These are phyloP conservation scores for Ephemerocybe angulata DNA, from an alignment of 768 basidiomycete genomes.

Conservation along the genomic window DNA sequence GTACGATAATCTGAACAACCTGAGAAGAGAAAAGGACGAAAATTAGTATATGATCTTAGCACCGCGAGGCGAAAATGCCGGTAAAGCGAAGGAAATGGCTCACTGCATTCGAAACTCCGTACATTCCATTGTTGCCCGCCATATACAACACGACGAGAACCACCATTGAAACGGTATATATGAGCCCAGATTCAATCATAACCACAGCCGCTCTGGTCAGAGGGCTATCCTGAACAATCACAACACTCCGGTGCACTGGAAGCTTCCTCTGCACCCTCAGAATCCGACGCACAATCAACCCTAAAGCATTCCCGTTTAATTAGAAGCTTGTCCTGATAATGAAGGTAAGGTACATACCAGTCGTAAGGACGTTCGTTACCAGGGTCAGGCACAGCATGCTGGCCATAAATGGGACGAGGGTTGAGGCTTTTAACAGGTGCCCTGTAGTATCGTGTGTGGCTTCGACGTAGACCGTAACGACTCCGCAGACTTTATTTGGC, in stretches of 20 bases:
- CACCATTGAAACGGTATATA: constrained; percentile 34
- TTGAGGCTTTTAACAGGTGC: constrained; percentile 23
- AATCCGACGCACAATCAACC: constrained; percentile 35
- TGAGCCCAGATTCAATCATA: constrained; percentile 37
- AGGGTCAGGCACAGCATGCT: constrained; percentile 35
- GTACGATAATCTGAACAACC: constrained; percentile 41
- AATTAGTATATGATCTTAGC: background rate
- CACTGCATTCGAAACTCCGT: constrained; percentile 37
- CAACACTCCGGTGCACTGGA: constrained; percentile 19
- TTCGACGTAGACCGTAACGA: constrained; percentile 30
- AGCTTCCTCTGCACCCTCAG: constrained; percentile 30
- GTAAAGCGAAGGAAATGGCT: constrained; percentile 13
- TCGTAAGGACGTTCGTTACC: constrained; percentile 33
- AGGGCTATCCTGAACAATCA: constrained; percentile 19
- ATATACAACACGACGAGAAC: constrained; percentile 34
- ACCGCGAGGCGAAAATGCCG: background rate
- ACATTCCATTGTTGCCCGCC: constrained; percentile 32
- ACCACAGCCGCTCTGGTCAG: constrained; percentile 27
- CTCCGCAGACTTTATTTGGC: constrained; percentile 30
- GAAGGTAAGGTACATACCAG: constrained; percentile 25
- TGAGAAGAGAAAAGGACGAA: constrained; percentile 11
- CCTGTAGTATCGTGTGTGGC: constrained; percentile 25
- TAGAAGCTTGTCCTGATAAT: no score
- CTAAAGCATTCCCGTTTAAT: no score
- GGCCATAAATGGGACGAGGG: constrained; percentile 34